Evolutionary conservation across 78 protist species (phyloP), one percentile per base, ranked within the genome.

Genomic region (Dictyostelium purpureum): DNA sequence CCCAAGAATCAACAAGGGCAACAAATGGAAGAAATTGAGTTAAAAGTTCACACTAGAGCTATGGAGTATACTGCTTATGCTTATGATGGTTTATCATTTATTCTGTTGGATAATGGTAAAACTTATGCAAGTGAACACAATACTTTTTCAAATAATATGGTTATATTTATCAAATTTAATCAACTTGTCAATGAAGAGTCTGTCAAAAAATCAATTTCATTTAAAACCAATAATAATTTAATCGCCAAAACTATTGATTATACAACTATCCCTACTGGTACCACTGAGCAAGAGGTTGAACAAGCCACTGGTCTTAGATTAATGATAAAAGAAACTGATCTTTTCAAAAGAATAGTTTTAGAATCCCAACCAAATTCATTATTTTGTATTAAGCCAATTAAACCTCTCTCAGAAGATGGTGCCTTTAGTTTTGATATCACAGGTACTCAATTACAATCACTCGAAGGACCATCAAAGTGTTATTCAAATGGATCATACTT

Each of bases 131-230:
- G 26, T 4, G 18, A 4, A 5, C 6, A 28, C 40, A 19, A 38
- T 9, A 38, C 14, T 0, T 67, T 40, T 4, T 57, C 70, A 63
- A 43, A 7, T 11, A 80, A 80, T n/a, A n/a, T 57, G 7, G 4
- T 66, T 33, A 6, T 73, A 0, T 37, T 85, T 5, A 14, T 85
- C 6, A 42, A 57, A n/a, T 85, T 73, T 28, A 85, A 85, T 61
- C 92, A 85, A 59, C 4, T n/a, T 6, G 54, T 85, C 4, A 61
- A 73, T 35, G 35, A 9, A 6, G 92, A 85, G 19, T 52, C 52
- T 18, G 56, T 85, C 19, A 85, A 70, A 38, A 77, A 74, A 5
- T 10, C 26, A 6, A 2, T 85, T 7, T 16, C 83, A 14, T 45
- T 61, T 42, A 85, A 85, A 57, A 37, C 66, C 3, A 45, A 31